Evolutionary conservation across 2,329 filamentous ascomycete genomes (phyloP), one percentile per base, ranked within the genome.

Genomic region (Phyllosticta paracitricarpa): DNA sequence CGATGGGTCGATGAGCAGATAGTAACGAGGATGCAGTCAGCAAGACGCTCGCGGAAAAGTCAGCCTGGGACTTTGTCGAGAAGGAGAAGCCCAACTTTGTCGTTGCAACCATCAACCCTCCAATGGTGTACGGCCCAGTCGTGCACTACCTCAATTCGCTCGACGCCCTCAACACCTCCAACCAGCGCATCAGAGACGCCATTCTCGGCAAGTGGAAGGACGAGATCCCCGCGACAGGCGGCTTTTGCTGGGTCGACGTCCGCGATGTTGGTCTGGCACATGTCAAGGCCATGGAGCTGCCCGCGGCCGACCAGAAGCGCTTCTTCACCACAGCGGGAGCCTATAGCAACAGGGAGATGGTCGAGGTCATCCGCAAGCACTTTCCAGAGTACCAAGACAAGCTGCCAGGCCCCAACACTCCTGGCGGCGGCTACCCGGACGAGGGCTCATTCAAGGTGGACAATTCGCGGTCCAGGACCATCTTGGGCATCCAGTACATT

Each of bases 141-240:
- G 77, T 78, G 62, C 81, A 87, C 66, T 84, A 85, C 65, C 78
- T 91, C 2, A 81, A 84, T 63, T 80, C 77, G 24, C 77, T 89
- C 0, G 81, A 84, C n/a, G 76, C 76, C 1, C 76, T 91, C 64
- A 92, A 91, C 75, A 89, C 87, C 1, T 89, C 86, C 14, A 91
- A 91, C 70, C 80, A 85, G 66, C 82, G 85, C 22, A 80, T 90
- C 59, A 77, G 82, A 8, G 80, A 86, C 63, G 74, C 89, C 58
- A 79, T 87, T n/a, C 80, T 78, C 6, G 88, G 88, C 19, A 81
- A 82, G 63, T 81, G 77, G 70, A 85, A 83, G 65, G 75, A 81
- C 1, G 77, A 79, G 26, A 79, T 88, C 9, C 77, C 81, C 0
- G 78, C 83, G 0, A 87, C 84, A 0, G 81, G 79, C 0, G 80